phyloP scores from a whole-genome alignment of 2,329 filamentous ascomycete genomes.

The Epichloe amarillans region DNA sequence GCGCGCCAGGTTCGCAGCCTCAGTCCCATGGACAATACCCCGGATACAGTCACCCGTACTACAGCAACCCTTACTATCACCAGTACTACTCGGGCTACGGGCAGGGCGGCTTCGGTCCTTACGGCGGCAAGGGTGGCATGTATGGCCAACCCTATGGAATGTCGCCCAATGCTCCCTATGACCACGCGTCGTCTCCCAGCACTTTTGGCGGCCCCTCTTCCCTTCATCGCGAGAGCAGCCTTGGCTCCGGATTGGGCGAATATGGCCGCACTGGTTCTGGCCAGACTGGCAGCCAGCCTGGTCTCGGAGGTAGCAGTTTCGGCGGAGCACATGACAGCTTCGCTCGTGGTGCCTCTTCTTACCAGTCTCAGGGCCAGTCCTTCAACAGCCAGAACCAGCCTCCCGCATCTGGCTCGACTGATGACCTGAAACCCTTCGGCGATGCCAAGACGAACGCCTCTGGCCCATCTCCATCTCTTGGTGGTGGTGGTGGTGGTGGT shows the following conservation, averaged over 20 bases:
- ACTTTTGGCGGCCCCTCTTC: constrained; percentile 38
- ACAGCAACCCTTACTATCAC: constrained; percentile 48
- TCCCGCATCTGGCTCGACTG: constrained; percentile 26
- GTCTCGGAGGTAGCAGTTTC: constrained; percentile 37
- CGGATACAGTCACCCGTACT: constrained; percentile 45
- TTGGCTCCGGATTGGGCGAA: constrained; percentile 38
- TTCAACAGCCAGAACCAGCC: constrained; percentile 39
- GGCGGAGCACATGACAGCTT: constrained; percentile 43
- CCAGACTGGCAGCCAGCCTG: constrained; percentile 36
- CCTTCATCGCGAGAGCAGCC: constrained; percentile 36
- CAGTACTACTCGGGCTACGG: constrained; percentile 45
- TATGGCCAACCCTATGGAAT: constrained; percentile 46
- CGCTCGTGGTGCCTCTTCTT: constrained; percentile 36
- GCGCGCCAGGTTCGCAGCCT: constrained; percentile 29
- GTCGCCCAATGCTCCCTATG: constrained; percentile 42
- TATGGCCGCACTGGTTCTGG: constrained; percentile 38
- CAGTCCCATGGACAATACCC: constrained; percentile 37
- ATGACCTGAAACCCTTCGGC: constrained; percentile 47
- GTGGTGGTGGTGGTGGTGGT: constrained; percentile 17
- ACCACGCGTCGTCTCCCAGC: constrained; percentile 40
- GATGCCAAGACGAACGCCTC: constrained; percentile 36
- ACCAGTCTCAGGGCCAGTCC: constrained; percentile 41
- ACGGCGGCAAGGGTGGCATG: constrained; percentile 38
- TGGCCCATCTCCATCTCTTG: constrained; percentile 44
- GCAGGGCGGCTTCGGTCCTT: constrained; percentile 39